Evolutionary conservation across 345 rosid species (phyloP), one percentile per base, ranked within the genome.

Genomic region (Eutrema japonicum): DNA sequence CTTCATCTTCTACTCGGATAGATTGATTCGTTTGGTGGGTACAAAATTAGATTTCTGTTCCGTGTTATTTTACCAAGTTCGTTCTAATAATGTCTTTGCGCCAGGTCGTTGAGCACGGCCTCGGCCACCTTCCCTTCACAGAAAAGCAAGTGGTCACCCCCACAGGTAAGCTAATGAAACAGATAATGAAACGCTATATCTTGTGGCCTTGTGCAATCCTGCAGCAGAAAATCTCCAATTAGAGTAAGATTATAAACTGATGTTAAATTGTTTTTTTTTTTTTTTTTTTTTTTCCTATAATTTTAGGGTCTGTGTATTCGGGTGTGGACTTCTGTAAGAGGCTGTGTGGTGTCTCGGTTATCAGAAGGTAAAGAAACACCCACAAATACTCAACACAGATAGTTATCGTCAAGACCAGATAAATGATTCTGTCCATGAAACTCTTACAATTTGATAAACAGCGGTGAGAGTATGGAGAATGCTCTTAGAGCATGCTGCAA

Each of bases 401-500:
- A 10, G 11, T 2, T 26, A 16, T 38, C 2, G 22, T 42, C 2
- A 9, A 69, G 33, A 68, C 43, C 45, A 10, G 48, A 11, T 56
- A 22, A 36, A 8, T 5, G 59, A 36, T 38, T 47, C 5, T 27
- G 11, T 48, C 36, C 4, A n/a, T 45, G 49, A 45, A 45, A 55
- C 58, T 53, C 16, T 30, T 29, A 7, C 13, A 51, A 32, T 13
- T 3, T 64, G 40, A 22, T 33, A 48, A 4, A 5, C 77, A 93
- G 96, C 52, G 98, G 98, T 14, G 98, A 93, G 88, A 93, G 98
- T 60, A 93, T 93, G 98, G 96, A 93, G 81, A 93, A 93, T 68
- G 98, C 98, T 63, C 78, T 90, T 59, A 84, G 98, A 55, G 98
- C 98, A 37, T 93, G 98, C 58, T 93, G 98, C 84, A 93, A 93